Evolutionary conservation across 805 yeast genomes (phyloP).

Genomic region (Myxozyma mucilagina): DNA sequence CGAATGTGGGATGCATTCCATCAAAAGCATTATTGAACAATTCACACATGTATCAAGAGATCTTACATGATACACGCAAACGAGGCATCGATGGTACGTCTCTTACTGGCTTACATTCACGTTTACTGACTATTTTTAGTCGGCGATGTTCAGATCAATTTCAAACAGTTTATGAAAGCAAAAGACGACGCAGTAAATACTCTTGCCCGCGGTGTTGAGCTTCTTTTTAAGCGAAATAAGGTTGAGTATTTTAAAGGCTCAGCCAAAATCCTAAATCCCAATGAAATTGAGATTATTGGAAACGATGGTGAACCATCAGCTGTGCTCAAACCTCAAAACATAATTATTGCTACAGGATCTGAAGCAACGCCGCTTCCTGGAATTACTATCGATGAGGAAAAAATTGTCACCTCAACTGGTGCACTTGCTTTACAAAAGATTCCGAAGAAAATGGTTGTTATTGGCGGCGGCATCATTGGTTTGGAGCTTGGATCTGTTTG

Average conservation of each 20-base stretch:
- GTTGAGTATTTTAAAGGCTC: constrained; percentile 92
- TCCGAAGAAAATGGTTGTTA: constrained; percentile 87
- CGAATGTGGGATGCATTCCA: constrained; percentile 98
- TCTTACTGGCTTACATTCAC: background rate
- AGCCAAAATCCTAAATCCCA: constrained; percentile 83
- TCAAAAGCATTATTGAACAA: constrained; percentile 94
- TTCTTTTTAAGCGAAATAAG: constrained; percentile 92
- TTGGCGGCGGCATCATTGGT: constrained; percentile 99
- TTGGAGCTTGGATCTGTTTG: constrained; percentile 99
- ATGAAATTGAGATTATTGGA: constrained; percentile 76
- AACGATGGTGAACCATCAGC: constrained; percentile 80
- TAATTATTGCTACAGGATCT: constrained; percentile 97
- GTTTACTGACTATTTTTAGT: constrained; percentile 9
- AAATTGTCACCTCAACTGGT: constrained; percentile 96
- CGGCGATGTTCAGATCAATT: constrained; percentile 70
- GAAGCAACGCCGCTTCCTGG: constrained; percentile 99
- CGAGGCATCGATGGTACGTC: constrained; percentile 81
- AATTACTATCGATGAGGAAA: constrained; percentile 90
- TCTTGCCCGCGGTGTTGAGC: constrained; percentile 90
- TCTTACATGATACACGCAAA: constrained; percentile 74
- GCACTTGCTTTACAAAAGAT: constrained; percentile 78
- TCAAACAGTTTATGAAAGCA: constrained; percentile 80
- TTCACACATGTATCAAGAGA: constrained; percentile 87
- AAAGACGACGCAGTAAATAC: constrained; percentile 88
- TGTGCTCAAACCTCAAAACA: constrained; percentile 73